Base-by-base conservation (phyloP, 352 stramenopile genomes). In the Elongisporangium senticosum region DNA sequence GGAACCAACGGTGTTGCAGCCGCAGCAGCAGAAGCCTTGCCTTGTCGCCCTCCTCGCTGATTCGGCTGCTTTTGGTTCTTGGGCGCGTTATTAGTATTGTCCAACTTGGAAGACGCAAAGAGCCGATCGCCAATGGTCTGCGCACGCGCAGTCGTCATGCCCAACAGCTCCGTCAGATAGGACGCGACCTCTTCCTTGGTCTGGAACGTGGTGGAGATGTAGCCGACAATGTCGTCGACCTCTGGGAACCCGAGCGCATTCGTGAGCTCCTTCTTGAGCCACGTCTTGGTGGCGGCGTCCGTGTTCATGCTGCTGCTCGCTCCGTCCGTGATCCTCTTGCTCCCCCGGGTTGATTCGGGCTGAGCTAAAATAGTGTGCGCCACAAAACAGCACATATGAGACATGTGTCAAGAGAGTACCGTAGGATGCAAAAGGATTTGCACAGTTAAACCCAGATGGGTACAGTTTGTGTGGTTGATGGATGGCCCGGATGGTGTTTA, bases 141-240 rank as follows among this genome's bases (percentile, higher is more conserved):
- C 6, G 79, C 79, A 4, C 75, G 79, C 1, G 58, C 54, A 6
- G 62, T 49, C 3, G 79, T 66, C 40, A 91, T 79, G 10, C 79
- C 82, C 48, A 89, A 62, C 53, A 91, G 65, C 67, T 91, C 82
- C 0, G 78, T 79, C 37, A 91, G 72, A 56, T 91, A 91, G 43
- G 61, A 68, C 52, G 67, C 71, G 22, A 66, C 72, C 53, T 89
- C 78, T 19, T 73, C 55, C 43, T 75, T 73, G 19, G 71, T 71
- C 49, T 62, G 28, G 60, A 91, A 87, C 8, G 60, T 71, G 50
- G 48, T 75, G 43, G 69, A 63, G 23, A 89, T 63, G 58, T 91
- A 87, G 14, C 28, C 53, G 10, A 77, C 70, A 56, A 91, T 91
- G 56, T 91, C 82, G 28, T 85, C 74, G 40, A 91, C 82, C 53